Evolutionary conservation across 371 early-diverging fungal genomes (phyloP), one percentile per base, ranked within the genome.

Genomic region (Mucor irregularis): DNA sequence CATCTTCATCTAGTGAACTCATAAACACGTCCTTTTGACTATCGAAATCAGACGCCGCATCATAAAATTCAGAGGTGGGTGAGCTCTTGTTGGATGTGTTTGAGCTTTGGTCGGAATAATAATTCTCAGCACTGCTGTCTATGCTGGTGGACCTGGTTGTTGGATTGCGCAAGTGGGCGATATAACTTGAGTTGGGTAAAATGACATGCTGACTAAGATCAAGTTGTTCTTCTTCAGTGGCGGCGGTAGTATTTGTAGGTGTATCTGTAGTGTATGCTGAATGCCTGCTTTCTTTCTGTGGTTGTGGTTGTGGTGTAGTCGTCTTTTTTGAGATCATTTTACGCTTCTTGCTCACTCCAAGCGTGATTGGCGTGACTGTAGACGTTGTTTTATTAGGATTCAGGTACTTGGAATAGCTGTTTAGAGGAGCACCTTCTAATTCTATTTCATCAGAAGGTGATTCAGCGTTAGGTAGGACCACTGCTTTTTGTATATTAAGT

Each of bases 191-290:
- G 22, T 58, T 51, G 6, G 58, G 58, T 37, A 58, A n/a, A 9
- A 58, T 58, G 5, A 38, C 29, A 44, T 58, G 58, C 13, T 58
- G 51, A 16, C 58, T 58, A 4, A 58, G 11, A 29, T 58, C 58
- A 4, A 58, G 38, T 24, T 3, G 22, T 26, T 50, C 34, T n/a
- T 26, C 29, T 1, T 24, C 19, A 13, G n/a, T n/a, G n/a, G n/a
- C n/a, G n/a, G n/a, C n/a, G n/a, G n/a, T n/a, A n/a, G n/a, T n/a
- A n/a, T n/a, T n/a, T n/a, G n/a, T n/a, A n/a, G n/a, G n/a, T n/a
- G n/a, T n/a, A n/a, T n/a, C n/a, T n/a, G n/a, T n/a, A n/a, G n/a
- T n/a, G n/a, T n/a, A n/a, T n/a, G n/a, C n/a, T n/a, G n/a, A n/a
- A n/a, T n/a, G n/a, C 9, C 19, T 49, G 42, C 10, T 34, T 24